A percentile compares a stretch with the other conserved stretches of the same genome.
Conservation (phyloP, 1,284 basidiomycete genomes). For the Kalmanozyma brasiliensis region DNA sequence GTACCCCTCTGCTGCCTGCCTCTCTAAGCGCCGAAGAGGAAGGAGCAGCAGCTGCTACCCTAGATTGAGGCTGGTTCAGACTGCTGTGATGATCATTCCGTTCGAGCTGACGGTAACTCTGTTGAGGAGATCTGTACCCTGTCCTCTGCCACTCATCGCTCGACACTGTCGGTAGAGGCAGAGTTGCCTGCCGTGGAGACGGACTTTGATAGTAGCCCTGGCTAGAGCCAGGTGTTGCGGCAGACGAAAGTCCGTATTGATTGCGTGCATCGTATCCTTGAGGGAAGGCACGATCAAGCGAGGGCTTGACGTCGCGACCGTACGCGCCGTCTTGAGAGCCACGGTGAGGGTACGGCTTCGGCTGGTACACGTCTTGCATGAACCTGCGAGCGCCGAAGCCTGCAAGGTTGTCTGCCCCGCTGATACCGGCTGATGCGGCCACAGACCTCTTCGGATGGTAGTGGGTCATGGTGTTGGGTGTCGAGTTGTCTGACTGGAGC, state of each 20-base stretch:
- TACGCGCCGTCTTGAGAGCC: neutral
- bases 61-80: neutral
- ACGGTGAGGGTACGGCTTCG: neutral
- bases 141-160: too few species aligned
- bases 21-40: neutral
- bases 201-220: too few species aligned
- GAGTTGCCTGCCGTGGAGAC: neutral
- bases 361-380: constrained; percentile 40
- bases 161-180: neutral
- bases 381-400: constrained; percentile 47
- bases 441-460: constrained; percentile 12
- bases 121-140: neutral
- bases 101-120: neutral
- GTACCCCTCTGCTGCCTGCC: neutral
- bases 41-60: neutral
- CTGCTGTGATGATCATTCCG: neutral
- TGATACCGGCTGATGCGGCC: neutral
- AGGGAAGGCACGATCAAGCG: neutral
- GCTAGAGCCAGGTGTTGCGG: too few species aligned
- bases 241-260: too few species aligned
- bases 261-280: too few species aligned
- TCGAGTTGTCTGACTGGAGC: too few species aligned
- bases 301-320: neutral
- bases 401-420: constrained; percentile 33
- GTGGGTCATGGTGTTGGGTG: constrained; percentile 3